Evolutionary conservation across 1,284 basidiomycete species (phyloP), one percentile per base, ranked within the genome.

Genomic region (Ceratorhiza oryzae-sativae): DNA sequence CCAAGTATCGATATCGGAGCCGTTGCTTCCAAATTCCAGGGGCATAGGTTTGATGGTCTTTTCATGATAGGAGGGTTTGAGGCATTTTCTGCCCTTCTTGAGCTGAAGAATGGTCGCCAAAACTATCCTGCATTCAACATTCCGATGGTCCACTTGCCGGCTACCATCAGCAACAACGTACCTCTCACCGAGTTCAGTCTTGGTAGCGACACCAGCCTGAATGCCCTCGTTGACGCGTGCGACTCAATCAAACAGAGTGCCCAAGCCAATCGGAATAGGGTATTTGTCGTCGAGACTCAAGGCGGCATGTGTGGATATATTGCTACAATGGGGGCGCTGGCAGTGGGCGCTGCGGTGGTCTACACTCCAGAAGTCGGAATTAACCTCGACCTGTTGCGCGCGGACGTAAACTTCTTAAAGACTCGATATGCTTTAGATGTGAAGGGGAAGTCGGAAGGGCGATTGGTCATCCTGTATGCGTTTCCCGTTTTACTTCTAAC

Each of bases 231-330:
- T 45, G 92, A 95, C 74, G 96, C 97, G 2, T 98, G 96, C 79
- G 97, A 99, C 81, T 91, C 95, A 36, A 97, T 99, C 82, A 97
- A 96, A 83, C 97, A 99, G 85, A 95, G 93, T 77, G 97, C 97
- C 4, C 93, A 92, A 62, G 97, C 97, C 5, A 96, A 93, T 77
- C 83, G 97, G 75, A 97, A 98, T 80, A 85, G 97, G 58, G 96
- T 98, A 70, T 99, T 99, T 79, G 92, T 99, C 1, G 94, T 99
- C 30, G 96, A 99, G 83, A 98, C 96, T 0, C 97, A 99, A 81
- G 97, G 97, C 71, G 97, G 97, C 41, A 91, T 91, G 81, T 97
- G 94, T 79, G 97, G 97, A 10, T 98, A 97, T 80, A 89, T 99
- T 74, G 95, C 96, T 6, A 91, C 95, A 1, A 88, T 98, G 85